Percentiles rank a stretch among this genome's conserved stretches.
phyloP scores from a whole-genome alignment of 2,329 filamentous ascomycete genomes.

The Penicillium hesseltinei region DNA sequence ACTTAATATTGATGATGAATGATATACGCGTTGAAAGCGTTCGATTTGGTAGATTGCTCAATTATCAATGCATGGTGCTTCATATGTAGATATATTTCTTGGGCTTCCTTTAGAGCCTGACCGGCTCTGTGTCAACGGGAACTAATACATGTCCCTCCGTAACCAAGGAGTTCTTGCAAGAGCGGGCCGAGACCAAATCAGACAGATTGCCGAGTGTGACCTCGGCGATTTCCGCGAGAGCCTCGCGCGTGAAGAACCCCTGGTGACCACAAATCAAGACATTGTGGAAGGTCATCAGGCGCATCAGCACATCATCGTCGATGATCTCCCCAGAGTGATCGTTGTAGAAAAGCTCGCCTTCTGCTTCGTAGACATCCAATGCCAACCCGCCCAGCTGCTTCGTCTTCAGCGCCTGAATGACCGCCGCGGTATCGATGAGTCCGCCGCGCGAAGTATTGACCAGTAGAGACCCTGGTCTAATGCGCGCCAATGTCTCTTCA shows the following conservation, averaged over 20 bases:
- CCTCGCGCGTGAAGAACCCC: slow-evolving; percentile 67
- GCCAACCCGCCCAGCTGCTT: slow-evolving; percentile 61
- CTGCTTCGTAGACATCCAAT: slow-evolving; percentile 67
- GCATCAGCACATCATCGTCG: slow-evolving; percentile 64
- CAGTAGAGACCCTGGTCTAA: slow-evolving; percentile 61
- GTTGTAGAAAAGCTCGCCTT: slow-evolving; percentile 60
- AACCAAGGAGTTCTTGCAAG: slow-evolving; percentile 33
- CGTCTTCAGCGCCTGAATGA: slow-evolving; percentile 61
- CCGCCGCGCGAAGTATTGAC: slow-evolving; percentile 67
- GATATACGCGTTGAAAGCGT: background rate
- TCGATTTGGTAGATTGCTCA: background rate
- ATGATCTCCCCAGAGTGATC: slow-evolving; percentile 65
- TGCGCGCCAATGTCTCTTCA: slow-evolving; percentile 50
- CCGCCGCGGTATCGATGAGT: slow-evolving; percentile 59
- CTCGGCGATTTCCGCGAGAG: slow-evolving; percentile 61
- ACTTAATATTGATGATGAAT: background rate
- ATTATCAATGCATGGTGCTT: background rate
- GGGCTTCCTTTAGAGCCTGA: slow-evolving; percentile 24
- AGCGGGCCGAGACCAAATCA: slow-evolving; percentile 28
- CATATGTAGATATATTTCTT: background rate
- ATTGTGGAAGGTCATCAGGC: slow-evolving; percentile 67
- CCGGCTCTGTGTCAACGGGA: slow-evolving; percentile 26
- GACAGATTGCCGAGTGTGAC: slow-evolving; percentile 58
- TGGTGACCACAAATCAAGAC: slow-evolving; percentile 67
- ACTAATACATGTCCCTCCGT: slow-evolving; percentile 31